Base-by-base conservation (phyloP, 768 basidiomycete genomes). In the Termitomyces sp. region DNA sequence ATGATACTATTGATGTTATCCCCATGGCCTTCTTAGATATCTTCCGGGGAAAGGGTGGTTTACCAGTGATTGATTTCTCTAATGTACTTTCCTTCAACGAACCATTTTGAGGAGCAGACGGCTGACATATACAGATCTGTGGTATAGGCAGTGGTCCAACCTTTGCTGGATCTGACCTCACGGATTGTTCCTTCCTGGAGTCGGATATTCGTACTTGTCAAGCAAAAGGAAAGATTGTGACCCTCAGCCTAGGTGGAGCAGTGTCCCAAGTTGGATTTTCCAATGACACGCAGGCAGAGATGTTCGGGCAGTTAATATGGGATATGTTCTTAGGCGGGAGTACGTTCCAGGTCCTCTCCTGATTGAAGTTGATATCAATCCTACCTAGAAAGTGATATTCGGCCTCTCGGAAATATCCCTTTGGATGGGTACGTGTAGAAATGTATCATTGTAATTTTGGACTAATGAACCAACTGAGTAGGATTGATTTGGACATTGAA, bases 401-500 rank as follows among this genome's bases (percentile, higher is more conserved):
- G 88, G 54, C 88, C 88, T 0, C 86, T 90, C 59, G 88, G 88
- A 24, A 64, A 70, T 51, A 86, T 86, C 10, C 78, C 87, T 16
- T 73, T 90, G 36, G 88, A 90, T 62, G 88, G 88, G 86, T 87
- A 63, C 53, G 68, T 33, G 2, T 37, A n/a, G 58, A 44, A 49
- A 31, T 46, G 36, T 29, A 22, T 9, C n/a, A 24, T 33, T 50
- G 36, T 20, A 26, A 50, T 24, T 13, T 44, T 31, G 24, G 47
- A 22, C 31, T 18, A 16, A 48, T 41, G 6, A 22, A 44, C 39
- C 2, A 16, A 20, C 3, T 44, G 22, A 37, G n/a, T 51, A 82
- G 80, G 22, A 69, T 88, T 57, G 88, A 90, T 69, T 68, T 90
- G 48, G 88, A 89, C 65, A 86, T 90, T 56, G 88, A 90, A 68